A percentile compares a stretch with the other conserved stretches of the same genome.
Conservation (phyloP, 1,284 basidiomycete species). For the Cutaneotrichosporon cutaneum region DNA sequence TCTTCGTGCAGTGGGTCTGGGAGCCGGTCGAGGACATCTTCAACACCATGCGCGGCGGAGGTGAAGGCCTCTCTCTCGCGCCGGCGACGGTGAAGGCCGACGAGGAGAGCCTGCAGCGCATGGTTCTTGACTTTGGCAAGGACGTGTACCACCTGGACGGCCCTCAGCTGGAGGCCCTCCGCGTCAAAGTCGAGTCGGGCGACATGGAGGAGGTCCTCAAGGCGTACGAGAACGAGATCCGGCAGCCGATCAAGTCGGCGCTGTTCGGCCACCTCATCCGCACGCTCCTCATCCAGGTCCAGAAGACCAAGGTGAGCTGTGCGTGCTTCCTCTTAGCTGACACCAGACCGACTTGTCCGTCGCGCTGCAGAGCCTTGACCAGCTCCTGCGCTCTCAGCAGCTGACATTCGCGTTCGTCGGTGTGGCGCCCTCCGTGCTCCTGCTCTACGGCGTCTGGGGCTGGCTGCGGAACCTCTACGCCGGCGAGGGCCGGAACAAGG, state of each 20-base stretch:
- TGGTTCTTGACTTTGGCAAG: constrained; percentile 79
- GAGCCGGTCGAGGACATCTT: constrained; percentile 81
- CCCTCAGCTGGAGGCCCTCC: constrained; percentile 65
- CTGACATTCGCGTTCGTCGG: constrained; percentile 97
- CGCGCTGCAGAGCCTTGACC: constrained; percentile 79
- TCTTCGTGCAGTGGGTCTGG: constrained; percentile 80
- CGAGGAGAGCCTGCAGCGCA: constrained; percentile 80
- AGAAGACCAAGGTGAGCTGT: constrained; percentile 83
- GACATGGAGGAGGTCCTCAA: constrained; percentile 85
- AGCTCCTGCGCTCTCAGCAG: constrained; percentile 89
- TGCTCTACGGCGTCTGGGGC: constrained; percentile 69
- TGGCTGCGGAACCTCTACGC: constrained; percentile 59
- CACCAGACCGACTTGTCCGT: constrained; percentile 84
- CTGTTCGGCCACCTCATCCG: constrained; percentile 79
- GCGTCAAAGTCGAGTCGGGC: constrained; percentile 68
- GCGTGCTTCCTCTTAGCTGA: constrained; percentile 3
- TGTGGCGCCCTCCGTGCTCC: constrained; percentile 81
- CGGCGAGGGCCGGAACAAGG: constrained; percentile 51
- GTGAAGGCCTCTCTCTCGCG: constrained; percentile 57
- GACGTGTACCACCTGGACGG: constrained; percentile 64
- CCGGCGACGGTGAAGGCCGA: constrained; percentile 51
- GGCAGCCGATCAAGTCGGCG: constrained; percentile 74
- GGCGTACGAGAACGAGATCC: constrained; percentile 90
- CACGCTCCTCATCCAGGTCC: constrained; percentile 86
- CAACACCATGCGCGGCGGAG: constrained; percentile 65